Evolutionary conservation across 306 rosid genomes (phyloP).

Genomic region (Prunus fruticosa): DNA sequence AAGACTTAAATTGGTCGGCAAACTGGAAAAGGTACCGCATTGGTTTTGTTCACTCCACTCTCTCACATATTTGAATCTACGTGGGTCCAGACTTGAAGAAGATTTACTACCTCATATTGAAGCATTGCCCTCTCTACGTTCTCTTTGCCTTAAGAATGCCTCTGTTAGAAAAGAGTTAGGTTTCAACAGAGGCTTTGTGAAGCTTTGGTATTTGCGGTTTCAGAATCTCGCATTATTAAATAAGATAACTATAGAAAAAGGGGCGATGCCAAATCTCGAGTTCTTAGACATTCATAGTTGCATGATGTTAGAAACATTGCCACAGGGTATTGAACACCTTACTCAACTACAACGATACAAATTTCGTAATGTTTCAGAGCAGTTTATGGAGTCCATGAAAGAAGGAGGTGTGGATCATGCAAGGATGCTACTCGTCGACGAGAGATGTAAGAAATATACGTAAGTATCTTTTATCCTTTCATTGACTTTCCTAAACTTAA

Average conservation of each 20-base stretch:
- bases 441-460: no score
- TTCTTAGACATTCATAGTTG: neutral
- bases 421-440: no score
- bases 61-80: neutral
- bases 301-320: neutral
- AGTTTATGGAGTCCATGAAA: neutral
- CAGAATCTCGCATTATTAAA: neutral
- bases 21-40: neutral
- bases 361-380: neutral
- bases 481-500: no score
- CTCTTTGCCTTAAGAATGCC: neutral
- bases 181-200: neutral
- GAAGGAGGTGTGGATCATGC: no score
- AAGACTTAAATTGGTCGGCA: neutral
- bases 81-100: neutral
- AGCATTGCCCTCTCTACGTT: neutral
- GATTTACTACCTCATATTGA: neutral
- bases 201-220: neutral
- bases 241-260: neutral
- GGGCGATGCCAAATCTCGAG: slow-evolving; percentile 9
- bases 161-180: neutral
- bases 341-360: neutral
- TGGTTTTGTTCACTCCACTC: neutral
- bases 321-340: slow-evolving; percentile 13
- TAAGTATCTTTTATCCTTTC: no score